These are phyloP conservation scores for Clathrospora elynae DNA, from an alignment of 2,329 filamentous ascomycete genomes.

Conservation along the genomic window DNA sequence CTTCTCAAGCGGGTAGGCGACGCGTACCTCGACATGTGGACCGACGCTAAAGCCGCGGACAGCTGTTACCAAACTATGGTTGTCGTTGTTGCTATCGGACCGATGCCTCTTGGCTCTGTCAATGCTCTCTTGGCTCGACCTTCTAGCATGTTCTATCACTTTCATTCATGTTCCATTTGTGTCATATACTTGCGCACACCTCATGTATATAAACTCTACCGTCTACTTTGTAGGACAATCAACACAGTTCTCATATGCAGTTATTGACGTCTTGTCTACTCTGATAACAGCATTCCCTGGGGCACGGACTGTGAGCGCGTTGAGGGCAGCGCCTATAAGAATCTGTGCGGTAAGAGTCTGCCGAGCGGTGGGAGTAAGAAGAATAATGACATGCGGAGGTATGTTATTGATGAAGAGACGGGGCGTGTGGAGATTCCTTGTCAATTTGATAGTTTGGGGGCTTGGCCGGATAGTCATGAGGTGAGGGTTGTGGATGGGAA, in stretches of 20 bases:
- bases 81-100: too few species aligned
- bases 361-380: constrained; percentile 34
- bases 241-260: too few species aligned
- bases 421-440: constrained; percentile 40
- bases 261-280: too few species aligned
- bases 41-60: constrained; percentile 34
- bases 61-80: too few species aligned
- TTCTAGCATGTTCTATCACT: too few species aligned
- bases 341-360: constrained; percentile 32
- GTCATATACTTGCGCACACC: too few species aligned
- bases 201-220: too few species aligned
- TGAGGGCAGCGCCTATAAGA: constrained; percentile 32
- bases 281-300: constrained; percentile 39
- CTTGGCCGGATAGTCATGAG: constrained; percentile 39
- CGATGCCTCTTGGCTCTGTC: too few species aligned
- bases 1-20: constrained; percentile 35
- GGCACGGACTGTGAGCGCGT: constrained; percentile 38
- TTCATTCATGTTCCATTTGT: too few species aligned
- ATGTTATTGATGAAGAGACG: constrained; percentile 38
- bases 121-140: too few species aligned
- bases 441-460: constrained; percentile 38
- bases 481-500: constrained; percentile 35
- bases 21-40: constrained; percentile 43
- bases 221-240: too few species aligned
- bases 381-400: constrained; percentile 34